Evolutionary conservation across 2,329 filamentous ascomycete species (phyloP).

Genomic region (Aspergillus texensis): DNA sequence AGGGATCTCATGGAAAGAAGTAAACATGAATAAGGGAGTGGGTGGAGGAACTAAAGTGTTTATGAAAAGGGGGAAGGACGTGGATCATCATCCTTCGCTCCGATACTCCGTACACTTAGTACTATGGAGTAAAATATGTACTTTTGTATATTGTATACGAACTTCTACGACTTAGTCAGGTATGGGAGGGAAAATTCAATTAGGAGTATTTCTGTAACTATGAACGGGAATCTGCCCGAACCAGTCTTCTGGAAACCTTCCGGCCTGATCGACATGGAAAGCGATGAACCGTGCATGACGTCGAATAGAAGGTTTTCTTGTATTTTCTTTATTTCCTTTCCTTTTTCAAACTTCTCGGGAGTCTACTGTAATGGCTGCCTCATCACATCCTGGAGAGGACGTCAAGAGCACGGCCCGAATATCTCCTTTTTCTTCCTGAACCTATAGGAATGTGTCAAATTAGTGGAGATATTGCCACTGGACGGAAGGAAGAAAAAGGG

Average conservation of each 20-base stretch:
- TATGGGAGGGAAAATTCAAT: not conserved
- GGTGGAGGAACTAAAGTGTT: not conserved
- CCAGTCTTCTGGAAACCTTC: slow-evolving; percentile 4
- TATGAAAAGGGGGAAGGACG: not conserved
- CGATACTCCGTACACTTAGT: not conserved
- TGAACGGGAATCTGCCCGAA: slow-evolving; percentile 1
- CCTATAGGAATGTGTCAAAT: not conserved
- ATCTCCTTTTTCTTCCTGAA: slow-evolving; percentile 15
- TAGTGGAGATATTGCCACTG: slow-evolving; percentile 8
- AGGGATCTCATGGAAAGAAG: not conserved
- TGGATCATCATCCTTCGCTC: not conserved
- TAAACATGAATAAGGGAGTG: not conserved
- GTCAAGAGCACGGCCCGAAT: not conserved
- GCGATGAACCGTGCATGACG: slow-evolving; percentile 27
- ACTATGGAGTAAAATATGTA: not conserved
- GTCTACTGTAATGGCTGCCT: slow-evolving; percentile 8
- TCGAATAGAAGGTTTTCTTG: slow-evolving; percentile 10
- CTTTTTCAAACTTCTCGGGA: not conserved
- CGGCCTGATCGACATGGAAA: slow-evolving; percentile 16
- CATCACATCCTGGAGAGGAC: slow-evolving; percentile 11
- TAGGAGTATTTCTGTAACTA: not conserved
- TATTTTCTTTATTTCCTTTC: not conserved
- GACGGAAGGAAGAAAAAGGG: slow-evolving; percentile 8
- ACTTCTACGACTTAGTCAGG: not conserved
- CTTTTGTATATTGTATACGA: not conserved